Evolutionary conservation across 2,329 filamentous ascomycete species (phyloP).

Genomic region (Tolypocladium album): DNA sequence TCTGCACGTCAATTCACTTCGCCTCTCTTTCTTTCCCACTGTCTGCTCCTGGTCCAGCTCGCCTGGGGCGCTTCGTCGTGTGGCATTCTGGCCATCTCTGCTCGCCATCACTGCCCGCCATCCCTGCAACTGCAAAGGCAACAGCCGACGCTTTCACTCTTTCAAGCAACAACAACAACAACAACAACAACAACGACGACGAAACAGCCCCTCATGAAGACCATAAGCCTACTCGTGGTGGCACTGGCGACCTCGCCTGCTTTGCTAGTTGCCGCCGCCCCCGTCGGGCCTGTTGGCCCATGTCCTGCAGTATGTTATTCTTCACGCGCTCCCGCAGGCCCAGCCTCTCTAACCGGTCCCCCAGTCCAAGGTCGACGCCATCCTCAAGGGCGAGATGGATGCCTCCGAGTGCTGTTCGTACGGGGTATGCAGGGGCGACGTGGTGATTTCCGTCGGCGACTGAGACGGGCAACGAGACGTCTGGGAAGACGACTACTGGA

Average conservation of each 20-base stretch:
- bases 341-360: neutral
- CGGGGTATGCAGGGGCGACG: constrained; percentile 38
- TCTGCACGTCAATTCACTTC: neutral
- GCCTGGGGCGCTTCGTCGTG: too few species aligned
- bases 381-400: constrained; percentile 34
- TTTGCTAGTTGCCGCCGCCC: constrained; percentile 8
- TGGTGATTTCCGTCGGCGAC: constrained; percentile 34
- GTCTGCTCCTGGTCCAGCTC: too few species aligned
- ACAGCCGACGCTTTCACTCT: neutral
- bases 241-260: constrained; percentile 7
- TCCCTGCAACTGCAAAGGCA: neutral
- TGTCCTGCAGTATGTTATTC: constrained; percentile 19
- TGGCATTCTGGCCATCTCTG: neutral
- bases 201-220: constrained; percentile 3
- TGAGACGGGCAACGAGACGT: neutral
- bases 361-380: constrained; percentile 26
- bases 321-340: neutral
- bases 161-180: neutral
- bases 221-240: neutral
- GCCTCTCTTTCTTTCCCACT: neutral
- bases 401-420: constrained; percentile 45
- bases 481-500: neutral
- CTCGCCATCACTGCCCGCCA: neutral
- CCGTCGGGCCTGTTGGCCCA: constrained; percentile 22
- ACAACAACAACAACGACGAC: too few species aligned